A percentile compares a stretch with the other conserved stretches of the same genome.
Conservation (phyloP, 2,329 filamentous ascomycete genomes). For the Nakataea oryzae region DNA sequence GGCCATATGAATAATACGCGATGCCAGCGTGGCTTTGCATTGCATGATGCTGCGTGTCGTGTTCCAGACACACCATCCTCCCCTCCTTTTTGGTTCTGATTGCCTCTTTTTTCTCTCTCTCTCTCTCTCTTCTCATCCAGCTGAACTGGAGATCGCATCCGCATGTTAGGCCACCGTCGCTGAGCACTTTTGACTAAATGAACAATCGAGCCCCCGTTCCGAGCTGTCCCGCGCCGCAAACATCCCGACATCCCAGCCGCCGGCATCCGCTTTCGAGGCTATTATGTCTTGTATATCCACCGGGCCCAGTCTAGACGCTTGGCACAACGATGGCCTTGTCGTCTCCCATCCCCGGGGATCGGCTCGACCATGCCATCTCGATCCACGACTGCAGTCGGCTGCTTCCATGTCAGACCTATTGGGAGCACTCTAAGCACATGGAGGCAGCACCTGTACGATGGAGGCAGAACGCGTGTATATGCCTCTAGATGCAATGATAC, state of each 20-base stretch:
- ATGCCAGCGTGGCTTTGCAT: conserved; percentile 1
- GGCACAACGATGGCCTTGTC: no score
- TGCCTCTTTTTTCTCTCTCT: background rate
- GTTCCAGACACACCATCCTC: background rate
- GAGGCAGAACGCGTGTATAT: background rate
- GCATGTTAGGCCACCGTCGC: no score
- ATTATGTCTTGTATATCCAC: no score
- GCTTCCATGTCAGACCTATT: background rate
- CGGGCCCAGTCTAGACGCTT: no score
- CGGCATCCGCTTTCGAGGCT: no score
- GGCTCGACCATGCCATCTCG: no score
- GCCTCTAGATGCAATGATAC: background rate
- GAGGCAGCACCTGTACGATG: background rate
- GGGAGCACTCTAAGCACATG: background rate
- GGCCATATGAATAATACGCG: background rate
- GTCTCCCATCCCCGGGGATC: no score
- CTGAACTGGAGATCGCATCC: background rate
- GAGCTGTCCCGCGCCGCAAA: no score
- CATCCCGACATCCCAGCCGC: no score
- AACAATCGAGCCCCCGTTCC: no score
- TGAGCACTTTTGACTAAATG: no score
- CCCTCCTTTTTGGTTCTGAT: background rate
- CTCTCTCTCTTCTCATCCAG: background rate
- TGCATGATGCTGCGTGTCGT: background rate
- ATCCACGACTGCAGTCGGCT: no score